These are phyloP conservation scores for Diaporthe humulicola DNA, from an alignment of 2,329 filamentous ascomycete species.

Conservation along the genomic window DNA sequence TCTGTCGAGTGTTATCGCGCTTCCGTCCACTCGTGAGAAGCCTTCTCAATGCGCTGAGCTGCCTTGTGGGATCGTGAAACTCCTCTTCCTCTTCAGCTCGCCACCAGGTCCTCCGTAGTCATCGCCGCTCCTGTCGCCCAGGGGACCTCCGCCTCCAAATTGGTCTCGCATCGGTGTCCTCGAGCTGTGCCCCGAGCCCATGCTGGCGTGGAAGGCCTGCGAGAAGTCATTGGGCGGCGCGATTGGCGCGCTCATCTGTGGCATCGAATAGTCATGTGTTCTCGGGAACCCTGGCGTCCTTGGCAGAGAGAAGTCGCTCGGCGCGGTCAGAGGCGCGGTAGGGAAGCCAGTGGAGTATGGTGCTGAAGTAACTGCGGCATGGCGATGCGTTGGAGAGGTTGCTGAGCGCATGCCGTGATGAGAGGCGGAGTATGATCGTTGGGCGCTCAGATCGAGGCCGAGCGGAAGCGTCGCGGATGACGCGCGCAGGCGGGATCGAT, in stretches of 20 bases:
- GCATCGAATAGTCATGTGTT: slow-evolving; percentile 63
- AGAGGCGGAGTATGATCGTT: slow-evolving; percentile 53
- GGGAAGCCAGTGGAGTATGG: slow-evolving; percentile 65
- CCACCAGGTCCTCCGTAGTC: slow-evolving; percentile 45
- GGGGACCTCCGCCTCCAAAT: slow-evolving; percentile 53
- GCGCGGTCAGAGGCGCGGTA: slow-evolving; percentile 66
- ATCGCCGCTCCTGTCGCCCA: slow-evolving; percentile 44
- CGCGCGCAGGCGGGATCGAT: slow-evolving; percentile 62
- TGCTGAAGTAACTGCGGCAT: slow-evolving; percentile 52
- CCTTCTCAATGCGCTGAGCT: slow-evolving; percentile 32
- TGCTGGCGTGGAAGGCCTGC: slow-evolving; percentile 60
- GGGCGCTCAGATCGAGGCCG: slow-evolving; percentile 59
- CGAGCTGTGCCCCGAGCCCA: slow-evolving; percentile 50
- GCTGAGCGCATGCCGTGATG: slow-evolving; percentile 45
- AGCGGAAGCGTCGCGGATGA: slow-evolving; percentile 62
- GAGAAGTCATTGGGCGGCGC: slow-evolving; percentile 66
- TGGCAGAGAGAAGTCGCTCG: slow-evolving; percentile 65
- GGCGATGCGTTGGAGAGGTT: slow-evolving; percentile 54
- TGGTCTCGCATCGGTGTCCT: slow-evolving; percentile 61
- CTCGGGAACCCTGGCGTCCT: slow-evolving; percentile 54
- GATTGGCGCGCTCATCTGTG: slow-evolving; percentile 69
- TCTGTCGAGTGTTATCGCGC: not conserved
- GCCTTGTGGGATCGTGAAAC: slow-evolving; percentile 48
- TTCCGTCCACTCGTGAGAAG: slow-evolving; percentile 12
- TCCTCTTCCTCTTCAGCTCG: slow-evolving; percentile 54